Evolutionary conservation across 352 stramenopile species (phyloP).

Genomic region (Blastocystis sp.): DNA sequence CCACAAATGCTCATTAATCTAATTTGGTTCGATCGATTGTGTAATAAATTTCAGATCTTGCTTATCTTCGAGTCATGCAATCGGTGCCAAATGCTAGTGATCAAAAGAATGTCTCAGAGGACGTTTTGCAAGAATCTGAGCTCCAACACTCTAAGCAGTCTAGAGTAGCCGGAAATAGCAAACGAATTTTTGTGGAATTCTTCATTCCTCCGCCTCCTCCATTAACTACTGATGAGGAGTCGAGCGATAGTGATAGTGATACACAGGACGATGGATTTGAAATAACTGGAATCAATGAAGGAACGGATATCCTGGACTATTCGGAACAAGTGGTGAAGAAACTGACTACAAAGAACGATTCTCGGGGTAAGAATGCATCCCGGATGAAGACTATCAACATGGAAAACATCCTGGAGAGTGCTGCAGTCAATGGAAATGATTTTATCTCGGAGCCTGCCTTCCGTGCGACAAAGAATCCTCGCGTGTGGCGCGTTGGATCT

Average conservation of each 20-base stretch:
- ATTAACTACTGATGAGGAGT: not conserved
- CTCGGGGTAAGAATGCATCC: not conserved
- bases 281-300: not conserved
- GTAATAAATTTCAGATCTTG: not conserved
- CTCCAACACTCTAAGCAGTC: not conserved
- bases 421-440: not conserved
- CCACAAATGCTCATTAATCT: not conserved
- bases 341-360: not conserved
- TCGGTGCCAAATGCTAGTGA: not conserved
- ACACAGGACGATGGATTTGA: slow-evolving; percentile 12
- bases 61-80: not conserved
- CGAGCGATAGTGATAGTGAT: not conserved
- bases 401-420: not conserved
- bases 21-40: not conserved
- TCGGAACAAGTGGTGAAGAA: not conserved
- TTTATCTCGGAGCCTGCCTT: not conserved
- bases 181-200: slow-evolving; percentile 53
- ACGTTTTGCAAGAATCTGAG: not conserved
- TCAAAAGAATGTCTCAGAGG: not conserved
- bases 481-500: not conserved
- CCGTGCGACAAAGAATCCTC: not conserved
- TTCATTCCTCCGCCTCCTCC: slow-evolving; percentile 50
- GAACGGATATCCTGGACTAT: slow-evolving; percentile 19
- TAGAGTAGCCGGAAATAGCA: not conserved
- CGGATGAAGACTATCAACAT: slow-evolving; percentile 1